Evolutionary conservation across 805 yeast species (phyloP).

Genomic region (Candida pseudoglaebosa): DNA sequence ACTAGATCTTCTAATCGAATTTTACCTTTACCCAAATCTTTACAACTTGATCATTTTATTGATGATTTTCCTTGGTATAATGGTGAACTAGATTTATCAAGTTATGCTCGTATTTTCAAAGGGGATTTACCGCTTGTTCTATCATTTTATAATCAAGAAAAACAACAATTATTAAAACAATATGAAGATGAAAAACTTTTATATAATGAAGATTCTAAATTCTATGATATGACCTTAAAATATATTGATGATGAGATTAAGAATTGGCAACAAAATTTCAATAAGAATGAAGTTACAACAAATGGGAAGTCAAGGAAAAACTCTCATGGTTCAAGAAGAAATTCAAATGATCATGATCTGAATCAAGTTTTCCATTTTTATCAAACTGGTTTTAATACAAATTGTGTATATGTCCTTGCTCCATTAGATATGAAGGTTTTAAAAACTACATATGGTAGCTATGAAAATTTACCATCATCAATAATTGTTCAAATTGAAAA

Average conservation of each 20-base stretch:
- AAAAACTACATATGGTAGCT: slow-evolving; percentile 55
- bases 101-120: slow-evolving; percentile 64
- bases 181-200: slow-evolving; percentile 54
- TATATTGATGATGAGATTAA: slow-evolving; percentile 49
- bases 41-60: slow-evolving; percentile 27
- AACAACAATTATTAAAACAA: slow-evolving; percentile 46
- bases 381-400: slow-evolving; percentile 68
- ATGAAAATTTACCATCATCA: slow-evolving; percentile 63
- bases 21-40: slow-evolving; percentile 46
- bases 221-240: slow-evolving; percentile 50
- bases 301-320: background rate
- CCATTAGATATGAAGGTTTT: slow-evolving; percentile 78
- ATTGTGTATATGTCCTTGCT: slow-evolving; percentile 62
- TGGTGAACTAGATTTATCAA: slow-evolving; percentile 23
- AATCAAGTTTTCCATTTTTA: slow-evolving; percentile 61
- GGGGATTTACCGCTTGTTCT: slow-evolving; percentile 56
- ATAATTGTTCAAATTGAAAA: slow-evolving; percentile 64
- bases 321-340: slow-evolving; percentile 13
- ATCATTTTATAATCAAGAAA: slow-evolving; percentile 57
- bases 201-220: slow-evolving; percentile 58
- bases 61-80: slow-evolving; percentile 55
- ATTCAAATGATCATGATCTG: slow-evolving; percentile 23
- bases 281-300: background rate
- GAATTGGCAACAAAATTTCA: slow-evolving; percentile 20
- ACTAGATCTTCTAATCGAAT: slow-evolving; percentile 36